Base-by-base conservation (phyloP, 2,329 filamentous ascomycete genomes). In the Fusarium robinianum region DNA sequence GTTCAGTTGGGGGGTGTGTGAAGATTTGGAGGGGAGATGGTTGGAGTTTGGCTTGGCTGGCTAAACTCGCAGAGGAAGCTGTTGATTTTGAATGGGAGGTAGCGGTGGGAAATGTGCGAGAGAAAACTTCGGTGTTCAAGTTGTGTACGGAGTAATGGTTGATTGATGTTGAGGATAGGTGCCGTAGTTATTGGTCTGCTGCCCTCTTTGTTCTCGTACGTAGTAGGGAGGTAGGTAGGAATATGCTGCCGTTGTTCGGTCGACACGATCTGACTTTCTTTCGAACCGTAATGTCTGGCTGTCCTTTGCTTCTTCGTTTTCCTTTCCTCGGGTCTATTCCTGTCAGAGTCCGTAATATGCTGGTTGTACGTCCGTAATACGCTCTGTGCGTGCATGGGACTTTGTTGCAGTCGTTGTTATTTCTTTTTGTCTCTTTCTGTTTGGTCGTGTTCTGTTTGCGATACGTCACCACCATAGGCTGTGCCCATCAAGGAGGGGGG, bases 391-490 rank as follows among this genome's bases (percentile, higher is more conserved):
- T 31, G 9, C 27, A n/a, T n/a, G n/a, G n/a, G n/a, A n/a, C n/a
- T n/a, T n/a, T n/a, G n/a, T n/a, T n/a, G n/a, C n/a, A 26, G 40
- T 37, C 18, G 31, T 21, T 35, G 47, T 32, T 31, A 34, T 31
- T 39, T 36, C 19, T 42, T 22, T 30, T 49, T 41, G n/a, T 51
- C 44, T 32, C 25, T 42, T 54, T 41, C 55, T n/a, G 35, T 32
- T 27, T 52, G 38, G 38, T 48, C 41, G 51, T 43, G 43, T 54
- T n/a, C 32, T 47, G 44, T 44, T 39, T 53, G 43, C 41, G 42
- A 60, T 58, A 58, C 57, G 57, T 60, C 57, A 60, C 57, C 30
- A 16, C 44, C 32, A 49, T 33, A 58, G 46, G 49, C 51, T 58
- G 35, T 56, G 56, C 38, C 30, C 37, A 46, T 46, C 42, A 49